Conservation (phyloP, 306 rosid species). For the Citrullus amarus region DNA sequence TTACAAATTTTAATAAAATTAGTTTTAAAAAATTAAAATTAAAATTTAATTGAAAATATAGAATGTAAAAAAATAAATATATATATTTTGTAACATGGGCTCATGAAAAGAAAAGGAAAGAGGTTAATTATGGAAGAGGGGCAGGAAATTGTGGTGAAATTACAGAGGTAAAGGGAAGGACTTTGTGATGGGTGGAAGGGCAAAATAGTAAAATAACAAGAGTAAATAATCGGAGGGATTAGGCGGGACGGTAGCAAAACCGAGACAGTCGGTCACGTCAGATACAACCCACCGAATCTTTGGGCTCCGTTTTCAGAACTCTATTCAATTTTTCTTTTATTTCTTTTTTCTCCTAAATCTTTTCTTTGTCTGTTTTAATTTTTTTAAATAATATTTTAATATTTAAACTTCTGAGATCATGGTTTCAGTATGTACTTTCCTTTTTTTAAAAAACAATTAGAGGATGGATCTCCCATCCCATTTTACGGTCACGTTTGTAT, state of each 20-base stretch:
- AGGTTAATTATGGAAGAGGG: not conserved
- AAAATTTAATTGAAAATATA: too few species aligned
- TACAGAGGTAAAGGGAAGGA: not conserved
- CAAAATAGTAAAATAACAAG: conserved; percentile 10
- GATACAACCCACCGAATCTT: conserved; percentile 43
- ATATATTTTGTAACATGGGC: too few species aligned
- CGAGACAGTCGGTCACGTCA: conserved; percentile 38
- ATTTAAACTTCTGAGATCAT: too few species aligned
- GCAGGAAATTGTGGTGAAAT: not conserved
- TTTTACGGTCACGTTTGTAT: too few species aligned
- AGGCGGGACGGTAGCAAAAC: conserved; percentile 6
- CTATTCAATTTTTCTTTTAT: not conserved
- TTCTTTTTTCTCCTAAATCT: not conserved
- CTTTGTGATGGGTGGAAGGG: not conserved
- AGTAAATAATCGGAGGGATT: conserved; percentile 18
- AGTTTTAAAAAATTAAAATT: too few species aligned
- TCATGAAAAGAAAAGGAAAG: too few species aligned
- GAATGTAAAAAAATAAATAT: too few species aligned
- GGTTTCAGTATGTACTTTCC: too few species aligned
- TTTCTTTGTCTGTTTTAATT: not conserved
- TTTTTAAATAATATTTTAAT: not conserved
- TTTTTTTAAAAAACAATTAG: too few species aligned
- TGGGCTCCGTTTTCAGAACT: conserved; percentile 1
- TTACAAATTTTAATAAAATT: too few species aligned
- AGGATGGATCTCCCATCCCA: too few species aligned